Conservation (phyloP, 257 asterid genomes). For the Pogostemon cablin region DNA sequence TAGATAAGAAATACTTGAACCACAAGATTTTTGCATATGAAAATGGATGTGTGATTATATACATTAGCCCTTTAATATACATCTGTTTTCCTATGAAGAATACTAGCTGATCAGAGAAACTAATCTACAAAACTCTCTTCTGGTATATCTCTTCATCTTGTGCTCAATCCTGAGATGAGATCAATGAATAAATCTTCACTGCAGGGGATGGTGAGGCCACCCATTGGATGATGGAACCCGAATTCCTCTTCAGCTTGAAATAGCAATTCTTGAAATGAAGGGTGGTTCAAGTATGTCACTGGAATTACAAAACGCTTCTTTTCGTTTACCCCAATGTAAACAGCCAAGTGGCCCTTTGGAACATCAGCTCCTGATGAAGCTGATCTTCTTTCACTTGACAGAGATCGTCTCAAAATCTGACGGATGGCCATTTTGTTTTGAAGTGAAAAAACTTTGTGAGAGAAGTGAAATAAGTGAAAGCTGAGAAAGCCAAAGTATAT, state of each 20-base stretch:
- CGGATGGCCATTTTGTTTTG: constrained; percentile 34
- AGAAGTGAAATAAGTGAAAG: neutral
- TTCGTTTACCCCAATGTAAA: constrained; percentile 41
- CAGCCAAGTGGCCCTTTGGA: constrained; percentile 48
- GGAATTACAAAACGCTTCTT: constrained; percentile 43
- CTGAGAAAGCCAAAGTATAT: constrained; percentile 9
- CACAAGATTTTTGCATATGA: neutral
- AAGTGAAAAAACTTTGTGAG: neutral
- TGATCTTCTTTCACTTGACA: constrained; percentile 31
- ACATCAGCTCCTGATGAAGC: constrained; percentile 33
- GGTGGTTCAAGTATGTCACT: constrained; percentile 40
- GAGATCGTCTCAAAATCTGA: constrained; percentile 33
- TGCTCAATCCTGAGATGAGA: constrained; percentile 9
- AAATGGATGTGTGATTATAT: neutral
- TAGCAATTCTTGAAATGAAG: constrained; percentile 41
- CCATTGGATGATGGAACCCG: constrained; percentile 43
- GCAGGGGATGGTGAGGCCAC: constrained; percentile 44
- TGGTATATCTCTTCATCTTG: constrained; percentile 20
- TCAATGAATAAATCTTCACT: constrained; percentile 33
- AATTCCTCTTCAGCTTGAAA: constrained; percentile 38
- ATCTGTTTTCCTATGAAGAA: neutral
- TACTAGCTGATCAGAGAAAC: neutral
- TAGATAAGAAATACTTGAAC: too few species aligned
- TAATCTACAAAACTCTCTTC: constrained; percentile 21
- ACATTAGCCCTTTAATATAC: neutral